Evolutionary conservation across 148 eudicot species (phyloP).

Genomic region (Persicaria maculosa): DNA sequence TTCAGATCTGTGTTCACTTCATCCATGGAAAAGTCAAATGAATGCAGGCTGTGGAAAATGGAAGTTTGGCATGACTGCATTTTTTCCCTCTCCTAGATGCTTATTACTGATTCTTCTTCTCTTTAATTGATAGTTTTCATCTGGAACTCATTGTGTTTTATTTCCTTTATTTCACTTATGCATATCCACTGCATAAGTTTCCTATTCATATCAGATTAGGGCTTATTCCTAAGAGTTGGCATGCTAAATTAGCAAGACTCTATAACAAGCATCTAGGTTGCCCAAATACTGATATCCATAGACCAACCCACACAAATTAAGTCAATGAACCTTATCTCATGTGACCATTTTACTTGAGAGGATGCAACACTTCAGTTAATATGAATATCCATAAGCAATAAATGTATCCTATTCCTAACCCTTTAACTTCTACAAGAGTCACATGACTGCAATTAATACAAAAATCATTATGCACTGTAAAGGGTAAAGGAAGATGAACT

Average conservation of each 20-base stretch:
- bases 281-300: neutral
- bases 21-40: neutral
- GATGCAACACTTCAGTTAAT: neutral
- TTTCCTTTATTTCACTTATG: neutral
- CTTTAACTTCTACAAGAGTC: neutral
- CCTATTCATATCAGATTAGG: neutral
- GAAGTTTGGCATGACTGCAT: neutral
- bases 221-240: neutral
- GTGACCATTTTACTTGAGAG: neutral
- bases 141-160: neutral
- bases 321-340: neutral
- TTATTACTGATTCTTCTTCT: neutral
- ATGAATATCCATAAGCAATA: neutral
- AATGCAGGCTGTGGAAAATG: neutral
- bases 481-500: neutral
- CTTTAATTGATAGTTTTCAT: neutral
- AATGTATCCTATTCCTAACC: neutral
- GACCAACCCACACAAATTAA: neutral
- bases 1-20: neutral
- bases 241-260: neutral
- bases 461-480: neutral
- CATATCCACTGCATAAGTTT: neutral
- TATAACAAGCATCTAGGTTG: neutral
- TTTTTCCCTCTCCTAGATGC: neutral
- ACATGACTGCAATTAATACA: slow-evolving; percentile 1